These are phyloP conservation scores for Metschnikowia kunwiensis DNA, from an alignment of 805 yeast species.

Conservation along the genomic window DNA sequence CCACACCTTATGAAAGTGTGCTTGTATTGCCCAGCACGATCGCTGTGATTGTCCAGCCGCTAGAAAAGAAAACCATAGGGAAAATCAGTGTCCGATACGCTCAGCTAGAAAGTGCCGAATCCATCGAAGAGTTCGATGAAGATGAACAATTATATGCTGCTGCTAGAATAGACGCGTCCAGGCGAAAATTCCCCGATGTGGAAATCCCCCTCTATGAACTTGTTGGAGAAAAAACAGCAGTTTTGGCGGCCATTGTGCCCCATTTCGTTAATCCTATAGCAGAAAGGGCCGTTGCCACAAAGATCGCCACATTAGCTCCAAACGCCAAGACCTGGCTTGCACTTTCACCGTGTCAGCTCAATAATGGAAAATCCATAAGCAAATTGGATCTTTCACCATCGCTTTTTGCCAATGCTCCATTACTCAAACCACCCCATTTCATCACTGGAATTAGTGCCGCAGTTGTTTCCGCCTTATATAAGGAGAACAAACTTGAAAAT, in stretches of 20 bases:
- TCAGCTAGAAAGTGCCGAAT: slow-evolving; percentile 13
- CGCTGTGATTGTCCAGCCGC: slow-evolving; percentile 16
- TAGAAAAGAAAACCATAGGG: slow-evolving; percentile 19
- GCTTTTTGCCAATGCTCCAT: slow-evolving; percentile 19
- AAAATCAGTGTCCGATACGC: slow-evolving; percentile 15
- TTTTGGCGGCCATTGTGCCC: slow-evolving; percentile 29
- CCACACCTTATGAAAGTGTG: slow-evolving; percentile 5
- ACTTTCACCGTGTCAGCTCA: slow-evolving; percentile 37
- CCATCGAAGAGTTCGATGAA: slow-evolving; percentile 43
- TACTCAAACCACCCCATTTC: slow-evolving; percentile 57
- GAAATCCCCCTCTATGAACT: slow-evolving; percentile 20
- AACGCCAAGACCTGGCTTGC: slow-evolving; percentile 24
- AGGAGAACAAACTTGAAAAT: not conserved
- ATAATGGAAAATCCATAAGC: slow-evolving; percentile 28
- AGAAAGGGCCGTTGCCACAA: slow-evolving; percentile 27
- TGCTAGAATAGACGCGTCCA: slow-evolving; percentile 20
- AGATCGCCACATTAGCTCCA: slow-evolving; percentile 18
- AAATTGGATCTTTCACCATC: slow-evolving; percentile 19
- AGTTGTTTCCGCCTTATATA: slow-evolving; percentile 25
- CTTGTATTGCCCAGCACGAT: slow-evolving; percentile 20
- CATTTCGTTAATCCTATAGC: slow-evolving; percentile 36
- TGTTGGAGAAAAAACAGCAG: not conserved
- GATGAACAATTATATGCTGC: slow-evolving; percentile 49
- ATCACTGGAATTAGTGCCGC: slow-evolving; percentile 59
- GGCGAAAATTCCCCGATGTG: slow-evolving; percentile 21